A percentile compares a stretch with the other conserved stretches of the same genome.
phyloP scores from a whole-genome alignment of 495 filamentous ascomycete genomes.

The Penicillium paradoxum region DNA sequence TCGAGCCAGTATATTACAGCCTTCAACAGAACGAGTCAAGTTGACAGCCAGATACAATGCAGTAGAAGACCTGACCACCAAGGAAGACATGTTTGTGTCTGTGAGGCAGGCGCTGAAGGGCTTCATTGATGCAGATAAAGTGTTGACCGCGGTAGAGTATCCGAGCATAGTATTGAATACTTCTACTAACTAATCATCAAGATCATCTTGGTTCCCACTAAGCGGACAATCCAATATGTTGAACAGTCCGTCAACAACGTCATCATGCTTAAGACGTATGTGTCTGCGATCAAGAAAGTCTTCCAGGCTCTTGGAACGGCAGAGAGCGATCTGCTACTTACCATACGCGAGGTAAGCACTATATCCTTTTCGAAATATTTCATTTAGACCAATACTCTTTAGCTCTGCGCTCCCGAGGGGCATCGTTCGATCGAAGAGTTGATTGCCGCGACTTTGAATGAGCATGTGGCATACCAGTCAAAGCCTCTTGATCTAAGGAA shows the following conservation, averaged over 20 bases:
- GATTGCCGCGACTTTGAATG: slow-evolving; percentile 71
- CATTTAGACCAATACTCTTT: slow-evolving; percentile 4
- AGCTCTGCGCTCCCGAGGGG: slow-evolving; percentile 61
- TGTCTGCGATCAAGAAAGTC: slow-evolving; percentile 61
- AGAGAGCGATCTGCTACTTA: slow-evolving; percentile 58
- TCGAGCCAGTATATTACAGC: slow-evolving; percentile 79
- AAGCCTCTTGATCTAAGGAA: slow-evolving; percentile 83
- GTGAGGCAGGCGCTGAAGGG: slow-evolving; percentile 68
- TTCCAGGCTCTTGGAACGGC: slow-evolving; percentile 63
- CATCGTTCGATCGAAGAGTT: slow-evolving; percentile 54
- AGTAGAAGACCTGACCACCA: slow-evolving; percentile 73
- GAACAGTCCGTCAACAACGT: slow-evolving; percentile 83
- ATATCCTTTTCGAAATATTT: neutral
- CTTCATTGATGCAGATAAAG: slow-evolving; percentile 53
- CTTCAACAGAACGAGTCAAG: slow-evolving; percentile 65
- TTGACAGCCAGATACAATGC: slow-evolving; percentile 71
- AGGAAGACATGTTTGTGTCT: slow-evolving; percentile 82
- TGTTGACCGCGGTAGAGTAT: slow-evolving; percentile 28
- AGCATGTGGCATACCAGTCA: slow-evolving; percentile 71
- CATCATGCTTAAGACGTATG: slow-evolving; percentile 79
- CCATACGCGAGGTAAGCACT: slow-evolving; percentile 55
- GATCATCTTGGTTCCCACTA: slow-evolving; percentile 64
- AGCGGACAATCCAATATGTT: slow-evolving; percentile 57
- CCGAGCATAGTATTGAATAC: neutral
- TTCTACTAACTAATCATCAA: slow-evolving; percentile 31